phyloP scores from a whole-genome alignment of 1,284 basidiomycete species.

The Schizopora paradoxa region DNA sequence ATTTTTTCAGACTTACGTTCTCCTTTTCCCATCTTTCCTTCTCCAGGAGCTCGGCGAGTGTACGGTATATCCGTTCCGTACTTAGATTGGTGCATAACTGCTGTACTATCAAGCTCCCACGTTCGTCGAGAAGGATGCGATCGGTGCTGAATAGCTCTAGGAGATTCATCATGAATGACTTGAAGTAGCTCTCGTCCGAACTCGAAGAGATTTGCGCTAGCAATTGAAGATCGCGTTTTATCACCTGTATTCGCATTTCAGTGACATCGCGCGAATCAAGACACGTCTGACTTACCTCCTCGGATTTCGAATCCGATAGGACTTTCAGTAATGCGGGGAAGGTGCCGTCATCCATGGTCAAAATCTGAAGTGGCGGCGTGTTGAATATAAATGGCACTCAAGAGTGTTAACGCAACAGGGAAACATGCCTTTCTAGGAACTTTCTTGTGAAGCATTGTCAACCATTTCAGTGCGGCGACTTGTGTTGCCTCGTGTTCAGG shows the following conservation, averaged over 20 bases:
- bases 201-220: slow-evolving; percentile 95
- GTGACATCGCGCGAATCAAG: slow-evolving; percentile 1
- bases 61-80: slow-evolving; percentile 92
- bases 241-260: slow-evolving; percentile 49
- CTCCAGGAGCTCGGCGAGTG: slow-evolving; percentile 95
- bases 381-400: background rate
- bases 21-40: too few species aligned
- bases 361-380: slow-evolving; percentile 51
- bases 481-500: slow-evolving; percentile 96
- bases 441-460: slow-evolving; percentile 98
- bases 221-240: slow-evolving; percentile 93
- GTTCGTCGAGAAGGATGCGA: slow-evolving; percentile 80
- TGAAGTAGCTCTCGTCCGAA: slow-evolving; percentile 94
- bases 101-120: slow-evolving; percentile 94
- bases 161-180: slow-evolving; percentile 92
- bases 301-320: slow-evolving; percentile 92
- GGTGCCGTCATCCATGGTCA: slow-evolving; percentile 95
- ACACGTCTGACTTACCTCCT: slow-evolving; percentile 59
- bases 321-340: slow-evolving; percentile 95
- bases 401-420: background rate
- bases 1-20: slow-evolving; percentile 55
- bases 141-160: slow-evolving; percentile 96
- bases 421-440: slow-evolving; percentile 83
- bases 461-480: slow-evolving; percentile 94
- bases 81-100: slow-evolving; percentile 94